A percentile compares a stretch with the other conserved stretches of the same genome.
Evolutionary conservation across 2,329 filamentous ascomycete species (phyloP).

Genomic region (Cercospora sp.): DNA sequence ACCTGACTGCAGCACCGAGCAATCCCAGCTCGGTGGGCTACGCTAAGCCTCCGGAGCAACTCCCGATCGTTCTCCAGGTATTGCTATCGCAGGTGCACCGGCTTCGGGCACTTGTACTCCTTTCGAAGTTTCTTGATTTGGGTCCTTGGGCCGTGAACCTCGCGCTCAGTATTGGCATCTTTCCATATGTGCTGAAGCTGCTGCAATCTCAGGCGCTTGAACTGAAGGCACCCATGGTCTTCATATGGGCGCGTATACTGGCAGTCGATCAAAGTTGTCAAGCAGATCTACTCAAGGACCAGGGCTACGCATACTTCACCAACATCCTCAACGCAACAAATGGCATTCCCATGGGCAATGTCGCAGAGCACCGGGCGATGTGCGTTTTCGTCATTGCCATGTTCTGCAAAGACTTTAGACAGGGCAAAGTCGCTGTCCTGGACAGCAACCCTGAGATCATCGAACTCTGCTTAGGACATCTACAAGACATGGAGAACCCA

Average conservation of each 20-base stretch:
- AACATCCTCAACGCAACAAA: constrained; percentile 76
- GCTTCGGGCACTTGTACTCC: constrained; percentile 82
- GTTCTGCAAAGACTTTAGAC: constrained; percentile 92
- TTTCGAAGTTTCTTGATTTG: constrained; percentile 90
- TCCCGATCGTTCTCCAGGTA: constrained; percentile 94
- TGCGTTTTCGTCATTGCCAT: constrained; percentile 97
- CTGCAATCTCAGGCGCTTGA: constrained; percentile 93
- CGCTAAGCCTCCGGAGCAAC: constrained; percentile 71
- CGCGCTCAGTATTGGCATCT: constrained; percentile 95
- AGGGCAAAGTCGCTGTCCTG: constrained; percentile 88
- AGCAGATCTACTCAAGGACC: constrained; percentile 91
- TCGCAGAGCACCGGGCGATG: constrained; percentile 96
- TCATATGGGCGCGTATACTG: constrained; percentile 95
- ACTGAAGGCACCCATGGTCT: constrained; percentile 97
- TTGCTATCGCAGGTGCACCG: constrained; percentile 93
- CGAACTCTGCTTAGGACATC: constrained; percentile 78
- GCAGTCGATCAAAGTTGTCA: constrained; percentile 95
- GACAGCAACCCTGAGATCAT: constrained; percentile 86
- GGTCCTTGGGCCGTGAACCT: constrained; percentile 99
- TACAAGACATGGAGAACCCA: constrained; percentile 82
- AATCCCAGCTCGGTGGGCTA: constrained; percentile 76
- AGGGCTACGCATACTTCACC: constrained; percentile 95
- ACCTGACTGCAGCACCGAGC: constrained; percentile 88
- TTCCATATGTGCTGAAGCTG: constrained; percentile 96
- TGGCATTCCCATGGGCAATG: constrained; percentile 78